Evolutionary conservation across 2,329 filamentous ascomycete species (phyloP), one percentile per base, ranked within the genome.

Genomic region (Truncatella angustata): DNA sequence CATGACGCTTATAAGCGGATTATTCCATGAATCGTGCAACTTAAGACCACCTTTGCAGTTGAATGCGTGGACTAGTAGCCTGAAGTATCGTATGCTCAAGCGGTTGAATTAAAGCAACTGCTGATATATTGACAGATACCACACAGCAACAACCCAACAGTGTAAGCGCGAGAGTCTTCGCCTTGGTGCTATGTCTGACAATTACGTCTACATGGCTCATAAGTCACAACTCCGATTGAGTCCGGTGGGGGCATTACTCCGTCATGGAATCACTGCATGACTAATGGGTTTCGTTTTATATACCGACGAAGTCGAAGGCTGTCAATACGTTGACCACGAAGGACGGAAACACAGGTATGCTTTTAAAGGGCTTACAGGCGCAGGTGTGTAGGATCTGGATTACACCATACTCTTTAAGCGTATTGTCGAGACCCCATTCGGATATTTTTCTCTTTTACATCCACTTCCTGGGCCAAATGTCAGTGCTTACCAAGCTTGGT

Each of bases 321-420:
- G 14, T 47, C 24, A 11, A 47, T 34, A 26, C 26, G 44, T 14
- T 35, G 14, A 12, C 44, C 44, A 14, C 30, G 24, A 26, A 47
- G 16, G 26, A 11, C 16, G 24, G 34, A 32, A 18, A 14, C 28
- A 34, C 44, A 9, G 44, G 28, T 14, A 14, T 9, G 11, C 12
- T 12, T 14, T 20, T 32, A 12, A 14, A 18, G 3, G 7, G 12
- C 14, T 18, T 20, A n/a, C 12, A 32, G 11, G 44, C 12, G n/a
- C n/a, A 35, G 10, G 34, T 23, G 16, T 26, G 24, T 14, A 47
- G 24, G 24, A 47, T 47, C 44, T 47, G 44, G 24, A 47, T 24
- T 12, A 47, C 44, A n/a, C 34, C 44, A 23, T 47, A 24, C 18
- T 47, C 44, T 16, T 47, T 47, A 11, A 47, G 24, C 30, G 32